Conservation (phyloP, 176 grass and related monocot species). For the Coix lacrymajobi region DNA sequence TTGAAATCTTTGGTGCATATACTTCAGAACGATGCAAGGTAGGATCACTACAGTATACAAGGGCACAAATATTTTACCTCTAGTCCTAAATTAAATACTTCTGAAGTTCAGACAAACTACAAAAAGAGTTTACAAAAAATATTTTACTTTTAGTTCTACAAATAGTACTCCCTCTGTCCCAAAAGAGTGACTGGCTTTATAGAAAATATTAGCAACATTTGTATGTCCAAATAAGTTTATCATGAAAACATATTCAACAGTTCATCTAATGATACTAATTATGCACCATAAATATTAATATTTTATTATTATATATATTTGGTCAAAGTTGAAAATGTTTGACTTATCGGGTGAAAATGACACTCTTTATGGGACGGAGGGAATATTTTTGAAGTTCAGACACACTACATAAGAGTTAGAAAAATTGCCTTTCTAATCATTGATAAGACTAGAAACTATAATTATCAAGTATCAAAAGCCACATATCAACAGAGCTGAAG, state of each 20-base stretch:
- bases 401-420: neutral
- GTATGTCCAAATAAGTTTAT: neutral
- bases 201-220: neutral
- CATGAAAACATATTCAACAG: neutral
- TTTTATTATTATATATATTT: neutral
- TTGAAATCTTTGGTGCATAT: neutral
- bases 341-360: neutral
- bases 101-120: neutral
- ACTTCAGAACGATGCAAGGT: neutral
- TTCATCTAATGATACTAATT: neutral
- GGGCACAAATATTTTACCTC: neutral
- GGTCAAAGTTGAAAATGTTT: neutral
- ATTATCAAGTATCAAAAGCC: neutral
- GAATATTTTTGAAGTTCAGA: neutral
- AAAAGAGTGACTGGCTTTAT: too few relatives aligned
- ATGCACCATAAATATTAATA: neutral
- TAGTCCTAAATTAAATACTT: neutral
- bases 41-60: neutral
- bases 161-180: neutral
- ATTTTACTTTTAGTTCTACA: neutral
- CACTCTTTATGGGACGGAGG: neutral
- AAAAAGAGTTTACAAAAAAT: neutral
- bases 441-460: neutral
- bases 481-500: slow-evolving; percentile 12
- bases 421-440: neutral